Evolutionary conservation across 2,329 filamentous ascomycete species (phyloP), one percentile per base, ranked within the genome.

Genomic region (Sclerotiophoma versabilis): DNA sequence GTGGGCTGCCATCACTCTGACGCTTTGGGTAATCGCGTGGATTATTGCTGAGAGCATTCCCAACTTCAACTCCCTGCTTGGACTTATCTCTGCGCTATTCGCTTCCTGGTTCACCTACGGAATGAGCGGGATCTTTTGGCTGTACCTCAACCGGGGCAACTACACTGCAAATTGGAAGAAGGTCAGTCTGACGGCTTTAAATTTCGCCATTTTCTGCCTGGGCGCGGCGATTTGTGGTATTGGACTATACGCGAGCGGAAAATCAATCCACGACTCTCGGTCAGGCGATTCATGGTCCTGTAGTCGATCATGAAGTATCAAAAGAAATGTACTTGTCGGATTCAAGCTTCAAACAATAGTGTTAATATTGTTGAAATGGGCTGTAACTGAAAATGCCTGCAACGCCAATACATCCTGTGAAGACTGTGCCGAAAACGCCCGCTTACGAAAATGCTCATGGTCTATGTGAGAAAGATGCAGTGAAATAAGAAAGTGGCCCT

Each of bases 31-130:
- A 12, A 54, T 89, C 3, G 85, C 87, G 1, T 88, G 85, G 80
- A 75, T 90, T 54, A 87, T 91, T 54, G 85, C 87, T 9, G 82
- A 87, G 65, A 84, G 85, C 0, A 87, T 91, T 9, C 88, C 88
- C 0, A 82, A 85, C 33, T 91, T 91, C 76, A 84, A 83, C 65
- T 81, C 84, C 45, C 76, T 91, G 12, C 77, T 91, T 12, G 83
- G 82, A 9, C 73, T 90, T 26, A 83, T 89, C 34, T 64, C 58
- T 64, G 75, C 70, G 14, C 73, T 88, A 2, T 88, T 89, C 56
- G 84, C 82, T 22, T 84, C 81, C 48, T 89, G 87, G 57, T 90
- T 90, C 71, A 86, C 84, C 29, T 82, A 75, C 53, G 77, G 78
- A 0, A 60, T 80, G 8, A 72, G 70, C 43, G 77, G 75, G 15